phyloP scores from a whole-genome alignment of 2,329 filamentous ascomycete species.

The Pseudogymnoascus sp. region DNA sequence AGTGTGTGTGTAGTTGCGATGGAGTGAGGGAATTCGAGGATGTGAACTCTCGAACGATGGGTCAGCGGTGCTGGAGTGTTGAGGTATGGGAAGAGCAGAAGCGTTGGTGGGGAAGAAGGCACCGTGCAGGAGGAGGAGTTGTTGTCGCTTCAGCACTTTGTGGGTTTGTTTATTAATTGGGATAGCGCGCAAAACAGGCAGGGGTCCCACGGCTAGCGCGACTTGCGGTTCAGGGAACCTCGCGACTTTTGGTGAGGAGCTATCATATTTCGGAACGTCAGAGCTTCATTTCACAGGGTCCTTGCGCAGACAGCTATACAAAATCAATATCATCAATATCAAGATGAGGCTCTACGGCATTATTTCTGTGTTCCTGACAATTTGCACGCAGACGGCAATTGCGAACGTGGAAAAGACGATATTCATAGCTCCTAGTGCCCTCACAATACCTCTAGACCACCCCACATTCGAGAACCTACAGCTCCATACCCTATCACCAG shows the following conservation, averaged over 20 bases:
- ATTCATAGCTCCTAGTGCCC: slow-evolving; percentile 63
- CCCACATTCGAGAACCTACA: slow-evolving; percentile 54
- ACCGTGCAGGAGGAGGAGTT: slow-evolving; percentile 10
- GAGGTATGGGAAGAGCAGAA: slow-evolving; percentile 17
- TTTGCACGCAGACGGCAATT: slow-evolving; percentile 23
- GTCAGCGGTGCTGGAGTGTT: slow-evolving; percentile 16
- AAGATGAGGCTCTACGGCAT: slow-evolving; percentile 15
- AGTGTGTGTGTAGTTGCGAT: slow-evolving; percentile 14
- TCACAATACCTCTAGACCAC: slow-evolving; percentile 48
- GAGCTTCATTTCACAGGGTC: slow-evolving; percentile 3
- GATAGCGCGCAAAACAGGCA: slow-evolving; percentile 10
- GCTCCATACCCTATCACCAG: slow-evolving; percentile 58
- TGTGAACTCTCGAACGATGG: slow-evolving; percentile 10
- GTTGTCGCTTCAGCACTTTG: slow-evolving; percentile 12
- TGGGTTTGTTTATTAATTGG: slow-evolving; percentile 14
- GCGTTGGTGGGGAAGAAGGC: slow-evolving; percentile 22
- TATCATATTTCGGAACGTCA: slow-evolving; percentile 5
- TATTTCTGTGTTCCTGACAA: slow-evolving; percentile 19
- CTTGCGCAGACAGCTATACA: not conserved
- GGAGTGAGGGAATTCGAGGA: slow-evolving; percentile 19
- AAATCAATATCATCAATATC: not conserved
- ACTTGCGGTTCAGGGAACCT: not conserved
- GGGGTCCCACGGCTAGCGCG: slow-evolving; percentile 4
- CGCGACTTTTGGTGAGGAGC: slow-evolving; percentile 5
- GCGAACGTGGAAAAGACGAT: slow-evolving; percentile 91